phyloP scores from a whole-genome alignment of 805 yeast genomes.

The Myxozyma mucilagina region DNA sequence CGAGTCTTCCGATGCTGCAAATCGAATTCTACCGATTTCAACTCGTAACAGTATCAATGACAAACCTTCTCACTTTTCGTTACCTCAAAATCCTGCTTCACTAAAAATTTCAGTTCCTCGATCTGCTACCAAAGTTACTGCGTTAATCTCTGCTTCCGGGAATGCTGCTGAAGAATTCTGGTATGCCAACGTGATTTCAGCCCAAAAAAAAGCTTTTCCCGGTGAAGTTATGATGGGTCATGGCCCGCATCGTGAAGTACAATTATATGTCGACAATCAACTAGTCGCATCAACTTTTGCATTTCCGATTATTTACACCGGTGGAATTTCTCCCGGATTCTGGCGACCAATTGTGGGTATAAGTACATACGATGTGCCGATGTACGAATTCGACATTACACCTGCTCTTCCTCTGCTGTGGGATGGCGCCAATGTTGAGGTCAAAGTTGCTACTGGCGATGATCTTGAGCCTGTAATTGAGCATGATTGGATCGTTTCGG shows the following conservation, averaged over 20 bases:
- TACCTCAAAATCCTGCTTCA: constrained; percentile 46
- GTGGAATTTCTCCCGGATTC: constrained; percentile 75
- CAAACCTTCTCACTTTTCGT: constrained; percentile 36
- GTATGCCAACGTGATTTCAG: constrained; percentile 61
- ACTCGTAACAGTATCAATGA: constrained; percentile 3
- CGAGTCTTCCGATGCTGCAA: constrained; percentile 11
- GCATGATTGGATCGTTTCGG: constrained; percentile 29
- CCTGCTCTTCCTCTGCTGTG: constrained; percentile 70
- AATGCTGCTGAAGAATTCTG: constrained; percentile 82
- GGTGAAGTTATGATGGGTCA: constrained; percentile 46
- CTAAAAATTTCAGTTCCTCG: constrained; percentile 52
- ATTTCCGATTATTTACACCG: constrained; percentile 73
- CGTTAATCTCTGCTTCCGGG: constrained; percentile 68
- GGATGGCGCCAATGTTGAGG: constrained; percentile 48
- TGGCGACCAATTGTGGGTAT: constrained; percentile 81
- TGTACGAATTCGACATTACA: constrained; percentile 70
- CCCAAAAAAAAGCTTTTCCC: constrained; percentile 43
- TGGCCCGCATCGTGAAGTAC: constrained; percentile 71
- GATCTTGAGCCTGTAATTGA: constrained; percentile 45
- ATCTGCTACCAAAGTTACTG: constrained; percentile 59
- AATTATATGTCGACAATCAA: constrained; percentile 50
- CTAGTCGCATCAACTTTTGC: constrained; percentile 66
- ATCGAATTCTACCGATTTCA: constrained; percentile 20
- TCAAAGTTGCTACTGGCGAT: constrained; percentile 93
- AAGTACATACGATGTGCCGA: constrained; percentile 70